These are phyloP conservation scores for Crithidia fasciculata DNA, from an alignment of 208 protist species.

Conservation along the genomic window DNA sequence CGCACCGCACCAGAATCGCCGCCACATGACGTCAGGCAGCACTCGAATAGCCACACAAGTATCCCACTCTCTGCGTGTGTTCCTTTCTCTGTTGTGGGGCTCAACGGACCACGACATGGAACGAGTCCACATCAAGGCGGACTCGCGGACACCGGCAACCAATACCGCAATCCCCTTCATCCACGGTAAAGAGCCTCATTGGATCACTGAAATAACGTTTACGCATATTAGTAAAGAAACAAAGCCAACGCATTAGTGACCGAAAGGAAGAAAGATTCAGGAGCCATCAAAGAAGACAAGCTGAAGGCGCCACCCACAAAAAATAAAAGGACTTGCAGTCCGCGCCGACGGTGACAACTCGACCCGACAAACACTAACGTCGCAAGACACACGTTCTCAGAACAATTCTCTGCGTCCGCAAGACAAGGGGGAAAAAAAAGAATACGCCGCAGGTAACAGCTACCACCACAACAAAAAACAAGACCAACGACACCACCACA, in stretches of 20 bases:
- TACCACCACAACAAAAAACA: neutral
- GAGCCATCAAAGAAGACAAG: neutral
- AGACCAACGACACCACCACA: neutral
- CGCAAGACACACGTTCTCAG: neutral
- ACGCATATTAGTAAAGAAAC: conserved; percentile 7
- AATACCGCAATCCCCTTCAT: no score
- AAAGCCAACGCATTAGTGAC: neutral
- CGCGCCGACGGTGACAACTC: no score
- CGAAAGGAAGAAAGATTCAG: conserved; percentile 5
- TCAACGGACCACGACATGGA: neutral
- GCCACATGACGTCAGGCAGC: no score
- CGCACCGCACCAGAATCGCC: no score
- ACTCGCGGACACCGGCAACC: no score
- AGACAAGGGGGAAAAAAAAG: conserved; percentile 2
- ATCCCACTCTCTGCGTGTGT: no score
- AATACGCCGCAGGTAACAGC: neutral
- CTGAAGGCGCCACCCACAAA: neutral
- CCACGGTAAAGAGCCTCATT: no score
- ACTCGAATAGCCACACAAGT: no score
- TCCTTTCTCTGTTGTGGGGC: neutral
- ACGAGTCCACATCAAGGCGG: no score
- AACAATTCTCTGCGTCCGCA: neutral
- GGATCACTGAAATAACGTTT: neutral
- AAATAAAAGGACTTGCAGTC: no score
- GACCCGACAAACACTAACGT: conserved; percentile 9